Evolutionary conservation across 805 yeast genomes (phyloP).

Genomic region (Teunomyces kruisii): DNA sequence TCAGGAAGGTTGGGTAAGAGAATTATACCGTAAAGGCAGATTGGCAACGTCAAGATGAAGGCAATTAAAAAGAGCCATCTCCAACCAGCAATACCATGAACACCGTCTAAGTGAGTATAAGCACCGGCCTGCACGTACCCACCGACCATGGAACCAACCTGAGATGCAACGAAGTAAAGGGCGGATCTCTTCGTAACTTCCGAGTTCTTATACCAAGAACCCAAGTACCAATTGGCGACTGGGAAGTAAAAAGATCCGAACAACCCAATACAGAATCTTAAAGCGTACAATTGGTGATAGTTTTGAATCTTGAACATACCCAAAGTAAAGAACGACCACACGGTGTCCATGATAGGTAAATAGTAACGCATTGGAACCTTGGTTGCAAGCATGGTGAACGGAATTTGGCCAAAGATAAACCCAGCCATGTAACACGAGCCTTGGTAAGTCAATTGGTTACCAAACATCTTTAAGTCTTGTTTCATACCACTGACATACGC

Average conservation of each 20-base stretch:
- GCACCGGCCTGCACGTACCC: conserved; percentile 15
- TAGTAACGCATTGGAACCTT: conserved; percentile 22
- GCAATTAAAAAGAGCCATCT: conserved; percentile 18
- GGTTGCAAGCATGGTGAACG: conserved; percentile 21
- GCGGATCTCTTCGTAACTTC: conserved; percentile 11
- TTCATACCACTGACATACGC: conserved; percentile 23
- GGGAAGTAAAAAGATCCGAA: conserved; percentile 14
- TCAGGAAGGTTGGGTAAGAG: conserved; percentile 9
- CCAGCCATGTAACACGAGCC: conserved; percentile 22
- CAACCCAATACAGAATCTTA: conserved; percentile 20
- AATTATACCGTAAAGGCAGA: conserved; percentile 10
- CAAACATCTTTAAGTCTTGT: conserved; percentile 17
- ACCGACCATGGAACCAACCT: conserved; percentile 12
- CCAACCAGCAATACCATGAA: conserved; percentile 16
- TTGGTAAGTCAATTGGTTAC: conserved; percentile 22
- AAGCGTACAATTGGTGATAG: conserved; percentile 17
- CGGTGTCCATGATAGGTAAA: conserved; percentile 17
- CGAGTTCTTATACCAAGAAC: conserved; percentile 51
- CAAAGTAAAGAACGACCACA: conserved; percentile 21
- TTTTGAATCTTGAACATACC: conserved; percentile 15
- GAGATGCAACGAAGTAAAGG: conserved; percentile 7
- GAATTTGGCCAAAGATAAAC: conserved; percentile 22
- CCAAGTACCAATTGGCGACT: conserved; percentile 24
- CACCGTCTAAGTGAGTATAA: conserved; percentile 11
- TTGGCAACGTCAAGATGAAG: conserved; percentile 16